These are phyloP conservation scores for Triticum turgidum DNA, from an alignment of 176 grass and related monocot genomes.

Conservation along the genomic window DNA sequence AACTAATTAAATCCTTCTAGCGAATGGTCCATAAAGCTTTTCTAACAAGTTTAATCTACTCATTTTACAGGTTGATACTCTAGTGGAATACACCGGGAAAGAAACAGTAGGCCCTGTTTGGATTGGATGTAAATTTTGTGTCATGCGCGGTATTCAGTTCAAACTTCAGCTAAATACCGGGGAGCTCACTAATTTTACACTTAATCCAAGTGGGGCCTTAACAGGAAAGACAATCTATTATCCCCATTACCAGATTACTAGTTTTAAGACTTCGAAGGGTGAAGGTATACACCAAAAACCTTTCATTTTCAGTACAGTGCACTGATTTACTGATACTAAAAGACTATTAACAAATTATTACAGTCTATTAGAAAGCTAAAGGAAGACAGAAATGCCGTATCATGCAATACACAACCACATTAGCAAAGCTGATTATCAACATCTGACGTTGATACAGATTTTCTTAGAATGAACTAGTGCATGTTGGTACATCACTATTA, in stretches of 20 bases:
- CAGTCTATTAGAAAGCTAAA: not conserved
- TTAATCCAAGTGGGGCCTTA: no score
- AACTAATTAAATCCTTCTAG: not conserved
- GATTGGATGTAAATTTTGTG: no score
- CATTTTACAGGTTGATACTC: no score
- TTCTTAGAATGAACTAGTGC: not conserved
- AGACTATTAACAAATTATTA: not conserved
- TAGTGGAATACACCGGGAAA: no score
- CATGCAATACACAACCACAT: not conserved
- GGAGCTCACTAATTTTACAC: no score
- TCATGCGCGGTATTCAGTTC: no score
- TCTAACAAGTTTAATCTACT: not conserved
- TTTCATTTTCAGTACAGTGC: slow-evolving; percentile 9
- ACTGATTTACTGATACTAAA: not conserved
- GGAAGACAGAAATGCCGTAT: slow-evolving; percentile 10
- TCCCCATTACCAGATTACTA: not conserved
- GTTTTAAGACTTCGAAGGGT: not conserved
- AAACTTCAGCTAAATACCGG: no score
- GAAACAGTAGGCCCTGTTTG: no score
- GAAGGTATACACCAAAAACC: not conserved
- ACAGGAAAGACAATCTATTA: not conserved
- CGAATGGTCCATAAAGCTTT: slow-evolving; percentile 3
- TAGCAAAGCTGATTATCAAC: slow-evolving; percentile 22
- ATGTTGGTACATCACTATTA: slow-evolving; percentile 13
- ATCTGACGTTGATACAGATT: not conserved